phyloP scores from a whole-genome alignment of 2,329 filamentous ascomycete genomes.

The Stachybotrys echinatus region DNA sequence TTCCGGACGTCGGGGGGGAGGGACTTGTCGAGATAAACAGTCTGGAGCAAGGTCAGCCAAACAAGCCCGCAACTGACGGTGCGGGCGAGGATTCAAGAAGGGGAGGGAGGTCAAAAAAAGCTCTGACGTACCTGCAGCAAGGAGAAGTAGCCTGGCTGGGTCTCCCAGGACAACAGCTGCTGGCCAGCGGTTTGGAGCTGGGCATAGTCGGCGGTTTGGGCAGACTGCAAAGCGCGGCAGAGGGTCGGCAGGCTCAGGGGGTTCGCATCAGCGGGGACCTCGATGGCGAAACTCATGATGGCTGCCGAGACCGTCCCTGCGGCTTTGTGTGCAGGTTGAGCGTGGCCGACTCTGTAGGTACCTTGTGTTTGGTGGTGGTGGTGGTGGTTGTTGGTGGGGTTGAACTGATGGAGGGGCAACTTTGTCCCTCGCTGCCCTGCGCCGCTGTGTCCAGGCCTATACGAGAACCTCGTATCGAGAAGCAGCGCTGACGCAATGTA shows the following conservation, averaged over 20 bases:
- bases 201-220: conserved; percentile 55
- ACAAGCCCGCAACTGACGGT: too few relatives aligned
- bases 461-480: not conserved
- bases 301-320: conserved; percentile 13
- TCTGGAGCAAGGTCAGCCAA: conserved; percentile 49
- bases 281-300: conserved; percentile 65
- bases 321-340: not conserved
- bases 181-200: conserved; percentile 63
- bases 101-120: too few relatives aligned
- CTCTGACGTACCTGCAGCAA: conserved; percentile 57
- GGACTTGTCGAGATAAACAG: conserved; percentile 74
- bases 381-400: too few relatives aligned
- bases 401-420: not conserved
- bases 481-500: not conserved
- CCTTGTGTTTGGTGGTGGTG: not conserved
- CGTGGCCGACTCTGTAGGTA: not conserved
- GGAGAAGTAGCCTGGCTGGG: conserved; percentile 59
- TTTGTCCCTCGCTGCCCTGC: not conserved
- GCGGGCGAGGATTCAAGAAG: not conserved
- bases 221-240: conserved; percentile 57
- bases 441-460: not conserved
- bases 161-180: conserved; percentile 70
- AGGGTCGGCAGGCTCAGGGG: conserved; percentile 61
- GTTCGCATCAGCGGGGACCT: conserved; percentile 76
- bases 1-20: conserved; percentile 76